These are phyloP conservation scores for Pyrenochaeta sp. DNA, from an alignment of 2,329 filamentous ascomycete genomes.

Conservation along the genomic window DNA sequence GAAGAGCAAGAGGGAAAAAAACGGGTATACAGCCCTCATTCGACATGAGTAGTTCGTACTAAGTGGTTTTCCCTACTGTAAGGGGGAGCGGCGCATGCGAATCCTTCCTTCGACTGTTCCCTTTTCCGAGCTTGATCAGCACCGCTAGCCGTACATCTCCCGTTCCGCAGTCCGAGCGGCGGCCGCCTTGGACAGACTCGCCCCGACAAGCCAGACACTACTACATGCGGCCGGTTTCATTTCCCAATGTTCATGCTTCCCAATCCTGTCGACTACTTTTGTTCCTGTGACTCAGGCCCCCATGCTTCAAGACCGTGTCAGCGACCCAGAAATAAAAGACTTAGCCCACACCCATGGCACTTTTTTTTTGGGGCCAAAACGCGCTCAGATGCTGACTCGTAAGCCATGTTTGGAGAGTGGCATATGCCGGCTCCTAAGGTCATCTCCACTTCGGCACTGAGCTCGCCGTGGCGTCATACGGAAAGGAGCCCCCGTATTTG, in stretches of 20 bases:
- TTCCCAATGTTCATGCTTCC: slow-evolving; percentile 19
- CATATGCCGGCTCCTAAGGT: slow-evolving; percentile 9
- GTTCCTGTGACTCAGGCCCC: slow-evolving; percentile 1
- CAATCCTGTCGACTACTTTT: too few relatives aligned
- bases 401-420: neutral
- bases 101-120: neutral
- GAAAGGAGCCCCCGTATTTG: neutral
- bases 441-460: slow-evolving; percentile 2
- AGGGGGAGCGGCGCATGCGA: too few relatives aligned
- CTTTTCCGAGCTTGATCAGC: neutral
- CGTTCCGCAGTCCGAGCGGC: slow-evolving; percentile 5
- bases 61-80: too few relatives aligned
- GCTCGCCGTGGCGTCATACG: neutral
- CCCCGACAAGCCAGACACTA: neutral
- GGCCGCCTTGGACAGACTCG: neutral
- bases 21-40: too few relatives aligned
- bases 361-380: too few relatives aligned
- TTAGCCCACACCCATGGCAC: neutral
- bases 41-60: too few relatives aligned
- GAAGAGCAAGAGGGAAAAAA: too few relatives aligned
- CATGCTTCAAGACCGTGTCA: neutral
- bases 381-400: neutral
- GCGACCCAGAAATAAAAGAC: neutral
- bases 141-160: slow-evolving; percentile 15
- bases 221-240: slow-evolving; percentile 10